A percentile compares a stretch with the other conserved stretches of the same genome.
phyloP scores from a whole-genome alignment of 2,329 filamentous ascomycete species.

The Blastomyces percursus region DNA sequence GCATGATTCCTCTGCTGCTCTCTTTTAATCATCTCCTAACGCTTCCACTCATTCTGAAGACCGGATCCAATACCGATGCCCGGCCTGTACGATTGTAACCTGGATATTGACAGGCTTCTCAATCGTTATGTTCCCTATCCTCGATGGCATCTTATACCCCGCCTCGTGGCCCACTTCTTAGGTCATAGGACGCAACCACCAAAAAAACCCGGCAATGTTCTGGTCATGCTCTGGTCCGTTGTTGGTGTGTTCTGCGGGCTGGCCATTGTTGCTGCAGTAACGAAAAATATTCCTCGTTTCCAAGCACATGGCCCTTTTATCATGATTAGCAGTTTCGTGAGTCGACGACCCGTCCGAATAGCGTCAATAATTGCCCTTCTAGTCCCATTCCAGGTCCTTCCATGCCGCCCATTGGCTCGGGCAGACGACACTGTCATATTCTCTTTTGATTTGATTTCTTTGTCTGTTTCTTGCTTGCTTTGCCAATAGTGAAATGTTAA shows the following conservation, averaged over 20 bases:
- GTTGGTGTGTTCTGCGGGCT: slow-evolving; percentile 55
- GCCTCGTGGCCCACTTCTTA: slow-evolving; percentile 55
- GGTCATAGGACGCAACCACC: slow-evolving; percentile 44
- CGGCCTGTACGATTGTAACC: slow-evolving; percentile 35
- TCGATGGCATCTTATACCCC: slow-evolving; percentile 53
- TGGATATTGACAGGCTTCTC: slow-evolving; percentile 68
- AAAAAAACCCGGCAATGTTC: slow-evolving; percentile 44
- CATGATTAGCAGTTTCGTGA: slow-evolving; percentile 60
- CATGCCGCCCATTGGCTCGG: background rate
- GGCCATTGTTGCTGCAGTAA: slow-evolving; percentile 48
- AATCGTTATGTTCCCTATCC: slow-evolving; percentile 60
- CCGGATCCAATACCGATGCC: slow-evolving; percentile 6
- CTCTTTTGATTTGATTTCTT: background rate
- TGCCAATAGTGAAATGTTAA: background rate
- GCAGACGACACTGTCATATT: background rate
- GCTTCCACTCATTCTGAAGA: background rate
- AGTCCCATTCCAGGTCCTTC: background rate
- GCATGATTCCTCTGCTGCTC: background rate
- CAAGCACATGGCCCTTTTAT: slow-evolving; percentile 44
- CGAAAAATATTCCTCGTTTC: slow-evolving; percentile 45
- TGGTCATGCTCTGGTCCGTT: slow-evolving; percentile 52
- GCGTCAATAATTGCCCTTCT: background rate
- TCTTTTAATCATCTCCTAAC: background rate
- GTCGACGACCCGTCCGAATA: slow-evolving; percentile 23
- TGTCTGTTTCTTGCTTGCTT: background rate